A percentile compares a stretch with the other conserved stretches of the same genome.
These are phyloP conservation scores for Cyclostephanos tholiformis DNA, from an alignment of 108 stramenopile species.

Conservation along the genomic window DNA sequence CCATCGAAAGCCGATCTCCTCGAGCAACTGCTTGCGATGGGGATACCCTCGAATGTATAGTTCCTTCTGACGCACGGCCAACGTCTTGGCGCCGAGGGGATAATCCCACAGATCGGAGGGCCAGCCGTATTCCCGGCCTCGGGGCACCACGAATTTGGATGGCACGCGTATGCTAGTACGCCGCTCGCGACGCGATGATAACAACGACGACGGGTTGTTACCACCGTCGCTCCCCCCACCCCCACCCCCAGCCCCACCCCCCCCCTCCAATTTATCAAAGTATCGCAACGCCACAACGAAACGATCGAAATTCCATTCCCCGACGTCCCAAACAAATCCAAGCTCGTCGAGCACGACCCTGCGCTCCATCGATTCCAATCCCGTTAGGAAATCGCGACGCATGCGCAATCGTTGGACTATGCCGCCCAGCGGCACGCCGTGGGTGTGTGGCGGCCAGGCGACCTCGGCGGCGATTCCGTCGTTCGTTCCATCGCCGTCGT, in stretches of 20 bases:
- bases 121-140: constrained; percentile 58
- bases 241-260: not conserved
- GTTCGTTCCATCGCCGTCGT: constrained; percentile 25
- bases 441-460: constrained; percentile 69
- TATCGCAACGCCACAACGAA: constrained; percentile 60
- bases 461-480: too few relatives aligned
- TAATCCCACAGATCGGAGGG: constrained; percentile 72
- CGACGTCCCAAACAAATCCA: constrained; percentile 80
- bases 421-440: constrained; percentile 73
- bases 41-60: constrained; percentile 79
- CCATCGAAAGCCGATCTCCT: constrained; percentile 75
- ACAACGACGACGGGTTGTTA: not conserved
- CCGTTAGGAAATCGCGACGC: constrained; percentile 68
- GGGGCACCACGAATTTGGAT: constrained; percentile 70
- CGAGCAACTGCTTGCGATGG: constrained; percentile 52
- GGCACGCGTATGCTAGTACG: constrained; percentile 60
- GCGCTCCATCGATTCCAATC: constrained; percentile 38
- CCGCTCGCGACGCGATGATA: constrained; percentile 25
- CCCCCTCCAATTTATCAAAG: constrained; percentile 54
- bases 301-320: constrained; percentile 59
- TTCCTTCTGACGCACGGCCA: constrained; percentile 79
- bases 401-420: constrained; percentile 66
- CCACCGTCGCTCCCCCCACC: too few relatives aligned
- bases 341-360: constrained; percentile 66
- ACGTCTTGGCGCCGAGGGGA: constrained; percentile 75